Evolutionary conservation across 2,329 filamentous ascomycete genomes (phyloP), one percentile per base, ranked within the genome.

Genomic region (Atkinsonella texensis): DNA sequence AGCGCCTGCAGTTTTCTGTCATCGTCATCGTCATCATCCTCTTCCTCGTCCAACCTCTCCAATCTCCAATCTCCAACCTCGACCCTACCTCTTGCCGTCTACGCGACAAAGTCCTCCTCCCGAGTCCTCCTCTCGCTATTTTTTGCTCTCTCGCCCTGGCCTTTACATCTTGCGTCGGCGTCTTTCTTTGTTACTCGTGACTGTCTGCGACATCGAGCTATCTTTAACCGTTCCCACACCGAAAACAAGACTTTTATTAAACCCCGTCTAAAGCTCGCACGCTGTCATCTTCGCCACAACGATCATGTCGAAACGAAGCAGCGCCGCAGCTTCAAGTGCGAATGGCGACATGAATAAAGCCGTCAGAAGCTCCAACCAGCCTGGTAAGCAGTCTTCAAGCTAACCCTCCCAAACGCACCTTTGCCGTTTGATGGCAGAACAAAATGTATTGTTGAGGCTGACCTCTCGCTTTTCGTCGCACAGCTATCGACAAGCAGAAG

Each of bases 401-500:
- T 43, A n/a, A n/a, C 4, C 35, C 31, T 20, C 15, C n/a, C 28
- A 17, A 15, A n/a, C 35, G 15, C 35, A 38, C 15, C 35, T 38
- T 13, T 15, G 15, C 15, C 35, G 15, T 15, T 38, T 5, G 3
- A 15, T 23, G 20, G 35, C 35, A 38, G 11, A 15, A 28, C 28
- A 28, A 28, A 13, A 15, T 38, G 5, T 4, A 38, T 15, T 17
- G n/a, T 28, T 15, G 7, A 39, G 13, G 17, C 46, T 52, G 23
- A 49, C 51, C 51, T 15, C 10, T 46, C 38, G 17, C 23, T n/a
- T 39, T 15, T 23, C 4, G 31, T 46, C 28, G 43, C 40, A 13
- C 44, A 86, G 82, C 74, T 48, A 72, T 80, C 59, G 83, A 89
- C 68, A 90, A 89, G 74, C 87, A 90, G 69, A 86, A 84, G 65